Base-by-base conservation (phyloP, 2,329 filamentous ascomycete genomes). In the Alternaria sp. region DNA sequence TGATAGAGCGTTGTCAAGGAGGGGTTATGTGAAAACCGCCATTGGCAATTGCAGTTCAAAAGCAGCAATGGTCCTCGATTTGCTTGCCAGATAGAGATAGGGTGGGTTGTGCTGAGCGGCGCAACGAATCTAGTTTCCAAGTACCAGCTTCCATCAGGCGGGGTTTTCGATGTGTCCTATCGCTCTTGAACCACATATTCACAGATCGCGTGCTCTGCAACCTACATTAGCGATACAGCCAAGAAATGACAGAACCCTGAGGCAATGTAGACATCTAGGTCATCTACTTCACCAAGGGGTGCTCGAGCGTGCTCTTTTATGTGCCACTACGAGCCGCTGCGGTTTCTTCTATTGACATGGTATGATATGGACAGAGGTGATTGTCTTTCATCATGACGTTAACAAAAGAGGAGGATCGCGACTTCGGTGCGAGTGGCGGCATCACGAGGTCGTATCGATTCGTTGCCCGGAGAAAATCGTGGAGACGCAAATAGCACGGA, bases 401-500 rank as follows among this genome's bases (percentile, higher is more conserved):
- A 9, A 46, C 20, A 8, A 46, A 25, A 25, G 21, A 23, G 20
- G 5, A 46, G 20, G 20, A 46, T 25, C 12, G 44, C 20, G 21
- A 46, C 20, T 15, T 15, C 25, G 7, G 44, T 23, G 14, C 44
- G 20, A 26, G 21, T 49, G 49, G 37, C 21, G 28, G 46, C n/a
- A 50, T 28, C 49, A 53, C 49, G 14, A 23, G 37, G 12, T 37
- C 1, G 49, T 33, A 53, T 14, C 49, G 30, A 12, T 41, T 30
- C 11, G 51, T 47, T 55, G 45, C 53, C 23, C 28, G 25, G 26
- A 55, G 18, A 43, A 50, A 28, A 41, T 41, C 25, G 26, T n/a
- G 56, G 4, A 26, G 44, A 23, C 28, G 20, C 14, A 55, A 62
- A 62, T 62, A 62, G 55, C 28, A 11, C 2, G 2, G 30, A 45